Percentiles rank a stretch among this genome's conserved stretches.
Conservation (phyloP, 208 protist species). For the Trypanosoma melophagium region DNA sequence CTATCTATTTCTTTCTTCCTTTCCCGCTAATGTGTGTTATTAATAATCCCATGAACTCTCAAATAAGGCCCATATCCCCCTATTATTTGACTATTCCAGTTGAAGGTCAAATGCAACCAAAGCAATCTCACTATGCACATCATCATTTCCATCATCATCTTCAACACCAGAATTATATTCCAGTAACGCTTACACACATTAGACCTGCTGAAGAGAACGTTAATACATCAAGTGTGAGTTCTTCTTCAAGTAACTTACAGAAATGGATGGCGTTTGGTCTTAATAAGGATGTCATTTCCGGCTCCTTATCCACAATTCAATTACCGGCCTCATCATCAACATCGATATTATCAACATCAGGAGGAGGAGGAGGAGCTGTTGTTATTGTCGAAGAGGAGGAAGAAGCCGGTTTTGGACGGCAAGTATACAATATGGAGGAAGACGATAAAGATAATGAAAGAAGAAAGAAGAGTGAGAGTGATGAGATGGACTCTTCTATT, state of each 20-base stretch:
- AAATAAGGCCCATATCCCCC: neutral
- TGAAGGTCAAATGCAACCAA: no score
- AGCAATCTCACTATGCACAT: neutral
- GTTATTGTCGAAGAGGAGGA: neutral
- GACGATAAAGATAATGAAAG: conserved; percentile 3
- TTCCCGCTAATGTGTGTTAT: neutral
- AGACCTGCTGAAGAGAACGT: neutral
- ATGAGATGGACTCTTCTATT: conserved; percentile 19
- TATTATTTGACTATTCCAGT: neutral
- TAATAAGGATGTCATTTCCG: conserved; percentile 4
- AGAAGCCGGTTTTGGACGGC: neutral
- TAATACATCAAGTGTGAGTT: neutral
- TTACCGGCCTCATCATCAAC: neutral
- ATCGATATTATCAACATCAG: neutral
- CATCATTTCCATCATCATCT: conserved; percentile 14
- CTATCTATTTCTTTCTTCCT: neutral
- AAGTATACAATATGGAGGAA: neutral
- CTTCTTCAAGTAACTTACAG: conserved; percentile 18
- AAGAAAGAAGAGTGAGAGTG: neutral
- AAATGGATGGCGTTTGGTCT: conserved; percentile 42
- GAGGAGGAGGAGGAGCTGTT: conserved; percentile 7
- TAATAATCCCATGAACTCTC: no score
- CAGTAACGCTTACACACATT: conserved; percentile 21
- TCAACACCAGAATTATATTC: conserved; percentile 21
- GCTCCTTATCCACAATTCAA: no score